Evolutionary conservation across 2,329 filamentous ascomycete genomes (phyloP).

Genomic region (Teratosphaeria viscida): DNA sequence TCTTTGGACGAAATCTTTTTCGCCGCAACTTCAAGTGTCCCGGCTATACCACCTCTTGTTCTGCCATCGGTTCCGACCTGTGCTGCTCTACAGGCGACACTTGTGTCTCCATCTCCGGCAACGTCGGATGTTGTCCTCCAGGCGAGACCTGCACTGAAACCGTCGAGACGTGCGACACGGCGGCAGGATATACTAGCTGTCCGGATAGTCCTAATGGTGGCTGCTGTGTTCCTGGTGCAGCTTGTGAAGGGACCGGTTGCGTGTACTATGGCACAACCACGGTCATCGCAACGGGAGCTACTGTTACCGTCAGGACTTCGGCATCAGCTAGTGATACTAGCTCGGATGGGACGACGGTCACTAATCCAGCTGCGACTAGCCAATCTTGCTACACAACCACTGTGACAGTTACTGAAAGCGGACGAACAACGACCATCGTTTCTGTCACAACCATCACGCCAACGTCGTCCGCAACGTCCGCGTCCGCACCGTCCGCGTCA

Average conservation of each 20-base stretch:
- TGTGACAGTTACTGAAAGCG: constrained; percentile 16
- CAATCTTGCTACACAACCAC: constrained; percentile 17
- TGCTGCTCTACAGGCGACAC: constrained; percentile 59
- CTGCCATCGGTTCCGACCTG: constrained; percentile 55
- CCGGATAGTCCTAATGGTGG: constrained; percentile 57
- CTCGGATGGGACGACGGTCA: not conserved
- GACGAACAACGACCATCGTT: constrained; percentile 17
- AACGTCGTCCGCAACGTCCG: not conserved
- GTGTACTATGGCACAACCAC: constrained; percentile 31
- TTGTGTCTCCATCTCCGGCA: constrained; percentile 52
- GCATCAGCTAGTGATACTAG: constrained; percentile 1
- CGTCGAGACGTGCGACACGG: constrained; percentile 49
- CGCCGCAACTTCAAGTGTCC: constrained; percentile 51
- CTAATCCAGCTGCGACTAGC: constrained; percentile 6
- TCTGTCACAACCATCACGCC: constrained; percentile 5
- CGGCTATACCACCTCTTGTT: constrained; percentile 53
- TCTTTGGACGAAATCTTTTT: constrained; percentile 5
- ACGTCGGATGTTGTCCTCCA: constrained; percentile 64
- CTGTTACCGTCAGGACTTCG: constrained; percentile 12
- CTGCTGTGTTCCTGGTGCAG: constrained; percentile 63
- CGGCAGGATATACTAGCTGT: constrained; percentile 53
- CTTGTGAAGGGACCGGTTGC: constrained; percentile 62
- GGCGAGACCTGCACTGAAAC: constrained; percentile 53
- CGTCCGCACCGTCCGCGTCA: not conserved
- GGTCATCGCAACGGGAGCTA: constrained; percentile 16